Evolutionary conservation across 257 asterid genomes (phyloP).

Genomic region (Nyctanthes arbortristis): DNA sequence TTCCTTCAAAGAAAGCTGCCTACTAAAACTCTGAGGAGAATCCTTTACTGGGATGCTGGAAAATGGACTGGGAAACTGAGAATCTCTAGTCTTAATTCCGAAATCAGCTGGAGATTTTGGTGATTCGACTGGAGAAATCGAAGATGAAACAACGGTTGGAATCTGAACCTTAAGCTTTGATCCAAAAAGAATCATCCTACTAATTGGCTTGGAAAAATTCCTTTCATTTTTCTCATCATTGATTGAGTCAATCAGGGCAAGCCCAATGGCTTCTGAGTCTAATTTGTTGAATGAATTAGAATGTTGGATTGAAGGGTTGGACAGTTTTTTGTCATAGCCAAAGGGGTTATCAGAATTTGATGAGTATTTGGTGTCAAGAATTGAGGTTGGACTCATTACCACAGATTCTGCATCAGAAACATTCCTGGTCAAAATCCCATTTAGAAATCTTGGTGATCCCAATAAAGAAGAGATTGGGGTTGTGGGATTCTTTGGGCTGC

Average conservation of each 20-base stretch:
- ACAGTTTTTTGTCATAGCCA: constrained; percentile 36
- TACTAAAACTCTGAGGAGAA: constrained; percentile 14
- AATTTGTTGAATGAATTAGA: constrained; percentile 23
- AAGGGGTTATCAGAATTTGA: constrained; percentile 48
- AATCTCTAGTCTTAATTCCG: constrained; percentile 74
- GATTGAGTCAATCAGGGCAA: constrained; percentile 71
- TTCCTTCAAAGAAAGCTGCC: constrained; percentile 69
- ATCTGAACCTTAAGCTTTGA: constrained; percentile 79
- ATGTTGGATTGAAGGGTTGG: constrained; percentile 12
- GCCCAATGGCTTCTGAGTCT: constrained; percentile 62
- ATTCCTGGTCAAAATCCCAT: constrained; percentile 50
- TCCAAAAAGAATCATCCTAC: constrained; percentile 62
- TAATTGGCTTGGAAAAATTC: constrained; percentile 39
- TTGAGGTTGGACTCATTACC: constrained; percentile 68
- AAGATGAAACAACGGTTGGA: constrained; percentile 36
- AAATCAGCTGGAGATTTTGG: constrained; percentile 82
- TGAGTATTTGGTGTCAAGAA: constrained; percentile 56
- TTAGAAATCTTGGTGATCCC: constrained; percentile 67
- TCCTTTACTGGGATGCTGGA: constrained; percentile 34
- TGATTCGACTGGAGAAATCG: constrained; percentile 37
- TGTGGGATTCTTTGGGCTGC: constrained; percentile 42
- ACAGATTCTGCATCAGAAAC: constrained; percentile 35
- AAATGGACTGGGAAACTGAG: constrained; percentile 38
- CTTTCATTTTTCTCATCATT: constrained; percentile 23
- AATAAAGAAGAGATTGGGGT: constrained; percentile 59